A percentile compares a stretch with the other conserved stretches of the same genome.
Conservation (phyloP, 176 grass and related monocot genomes). For the Melocanna baccifera region DNA sequence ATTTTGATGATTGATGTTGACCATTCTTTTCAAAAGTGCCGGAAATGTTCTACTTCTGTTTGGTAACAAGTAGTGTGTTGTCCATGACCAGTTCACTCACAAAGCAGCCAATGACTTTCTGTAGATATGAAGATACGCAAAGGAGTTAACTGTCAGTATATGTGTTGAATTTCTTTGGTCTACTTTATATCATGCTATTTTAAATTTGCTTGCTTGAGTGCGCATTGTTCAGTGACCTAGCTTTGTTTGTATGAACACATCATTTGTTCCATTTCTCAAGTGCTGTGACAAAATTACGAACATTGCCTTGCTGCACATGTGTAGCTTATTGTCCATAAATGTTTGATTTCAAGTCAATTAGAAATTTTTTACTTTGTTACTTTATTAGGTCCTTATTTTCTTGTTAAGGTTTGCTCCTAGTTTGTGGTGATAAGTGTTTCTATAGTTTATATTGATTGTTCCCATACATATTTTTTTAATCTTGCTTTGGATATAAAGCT, state of each 20-base stretch:
- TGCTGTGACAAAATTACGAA: not conserved
- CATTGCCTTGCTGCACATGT: not conserved
- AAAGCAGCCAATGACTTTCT: not conserved
- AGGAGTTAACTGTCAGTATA: not conserved
- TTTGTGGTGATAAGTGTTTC: not conserved
- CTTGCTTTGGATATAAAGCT: no score
- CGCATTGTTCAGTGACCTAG: not conserved
- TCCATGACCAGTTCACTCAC: not conserved
- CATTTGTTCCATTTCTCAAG: not conserved
- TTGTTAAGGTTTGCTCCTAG: not conserved
- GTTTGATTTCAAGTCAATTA: conserved; percentile 15
- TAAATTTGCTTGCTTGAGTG: conserved; percentile 10
- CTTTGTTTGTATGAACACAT: conserved; percentile 7
- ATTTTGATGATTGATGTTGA: not conserved
- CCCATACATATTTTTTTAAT: not conserved
- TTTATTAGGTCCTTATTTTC: not conserved
- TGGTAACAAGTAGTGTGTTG: not conserved
- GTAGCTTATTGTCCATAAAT: not conserved
- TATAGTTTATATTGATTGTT: not conserved
- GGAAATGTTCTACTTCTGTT: not conserved
- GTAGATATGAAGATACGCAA: conserved; percentile 2
- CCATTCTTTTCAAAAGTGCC: not conserved
- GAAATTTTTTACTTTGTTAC: not conserved
- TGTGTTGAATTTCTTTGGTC: conserved; percentile 18
- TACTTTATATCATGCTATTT: not conserved